Evolutionary conservation across 1,139 yeast genomes (phyloP).

Genomic region (Diutina pseudorugosa): DNA sequence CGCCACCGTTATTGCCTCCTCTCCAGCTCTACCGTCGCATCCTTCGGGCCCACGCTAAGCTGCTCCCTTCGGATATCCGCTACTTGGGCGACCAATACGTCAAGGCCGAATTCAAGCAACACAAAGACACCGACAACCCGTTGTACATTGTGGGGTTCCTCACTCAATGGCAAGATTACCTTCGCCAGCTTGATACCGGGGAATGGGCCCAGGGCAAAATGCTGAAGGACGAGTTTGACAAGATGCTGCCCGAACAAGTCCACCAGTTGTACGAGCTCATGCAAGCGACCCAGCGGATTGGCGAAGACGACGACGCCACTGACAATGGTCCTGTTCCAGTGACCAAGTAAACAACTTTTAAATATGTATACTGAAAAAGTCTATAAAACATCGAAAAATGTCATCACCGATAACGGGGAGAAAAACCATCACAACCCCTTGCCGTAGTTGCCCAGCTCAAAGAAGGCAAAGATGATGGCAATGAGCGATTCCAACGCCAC

Average conservation of each 20-base stretch:
- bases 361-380: not conserved
- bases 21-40: slow-evolving; percentile 62
- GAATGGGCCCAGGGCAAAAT: slow-evolving; percentile 65
- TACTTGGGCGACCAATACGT: slow-evolving; percentile 84
- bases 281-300: slow-evolving; percentile 40
- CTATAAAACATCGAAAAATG: not conserved
- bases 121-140: slow-evolving; percentile 73
- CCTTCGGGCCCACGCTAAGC: slow-evolving; percentile 60
- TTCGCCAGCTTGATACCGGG: slow-evolving; percentile 59
- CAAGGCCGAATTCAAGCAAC: slow-evolving; percentile 82
- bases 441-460: slow-evolving; percentile 72
- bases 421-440: slow-evolving; percentile 81
- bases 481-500: slow-evolving; percentile 68
- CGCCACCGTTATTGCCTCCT: slow-evolving; percentile 70
- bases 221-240: slow-evolving; percentile 53
- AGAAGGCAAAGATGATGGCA: slow-evolving; percentile 59
- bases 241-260: slow-evolving; percentile 85
- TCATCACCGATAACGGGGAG: too few species aligned
- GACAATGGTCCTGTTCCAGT: not conserved
- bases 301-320: slow-evolving; percentile 14
- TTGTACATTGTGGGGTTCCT: slow-evolving; percentile 87
- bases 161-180: slow-evolving; percentile 90
- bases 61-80: slow-evolving; percentile 56
- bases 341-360: not conserved
- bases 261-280: slow-evolving; percentile 51